A percentile compares a stretch with the other conserved stretches of the same genome.
Conservation (phyloP, 2,329 filamentous ascomycete species). For the Phyllosticta citrichinensis region DNA sequence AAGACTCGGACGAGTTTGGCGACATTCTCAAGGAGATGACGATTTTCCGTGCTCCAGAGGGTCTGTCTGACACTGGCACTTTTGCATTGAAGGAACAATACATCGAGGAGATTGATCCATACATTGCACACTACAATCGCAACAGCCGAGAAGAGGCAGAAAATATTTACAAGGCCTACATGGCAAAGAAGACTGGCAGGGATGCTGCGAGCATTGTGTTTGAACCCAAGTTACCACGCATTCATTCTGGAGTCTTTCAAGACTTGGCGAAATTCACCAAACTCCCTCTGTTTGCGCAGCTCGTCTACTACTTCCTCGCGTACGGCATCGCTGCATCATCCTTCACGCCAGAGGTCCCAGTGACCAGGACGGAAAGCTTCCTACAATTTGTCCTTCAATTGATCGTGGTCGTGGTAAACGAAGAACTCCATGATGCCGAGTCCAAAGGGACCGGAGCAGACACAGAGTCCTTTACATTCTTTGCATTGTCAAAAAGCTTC, state of each 20-base stretch:
- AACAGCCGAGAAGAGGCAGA: slow-evolving; percentile 96
- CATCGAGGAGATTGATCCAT: slow-evolving; percentile 84
- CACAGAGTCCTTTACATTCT: slow-evolving; percentile 58
- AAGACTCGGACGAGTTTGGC: slow-evolving; percentile 82
- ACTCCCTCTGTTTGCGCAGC: slow-evolving; percentile 77
- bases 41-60: slow-evolving; percentile 80
- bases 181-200: slow-evolving; percentile 80
- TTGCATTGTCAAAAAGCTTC: slow-evolving; percentile 56
- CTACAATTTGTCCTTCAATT: slow-evolving; percentile 86
- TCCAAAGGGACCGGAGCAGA: slow-evolving; percentile 35
- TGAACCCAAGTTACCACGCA: slow-evolving; percentile 71
- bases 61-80: slow-evolving; percentile 81
- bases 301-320: slow-evolving; percentile 78
- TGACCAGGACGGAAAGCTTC: slow-evolving; percentile 80
- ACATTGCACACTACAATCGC: slow-evolving; percentile 90
- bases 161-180: slow-evolving; percentile 73
- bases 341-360: slow-evolving; percentile 63
- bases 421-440: slow-evolving; percentile 56
- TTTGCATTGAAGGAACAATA: slow-evolving; percentile 86
- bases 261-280: slow-evolving; percentile 69
- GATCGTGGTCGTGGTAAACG: slow-evolving; percentile 71
- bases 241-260: slow-evolving; percentile 67
- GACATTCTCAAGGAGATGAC: slow-evolving; percentile 79
- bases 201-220: slow-evolving; percentile 75
- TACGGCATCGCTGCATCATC: slow-evolving; percentile 64